Evolutionary conservation across 768 basidiomycete species (phyloP).

Genomic region (Amanita thiersii): DNA sequence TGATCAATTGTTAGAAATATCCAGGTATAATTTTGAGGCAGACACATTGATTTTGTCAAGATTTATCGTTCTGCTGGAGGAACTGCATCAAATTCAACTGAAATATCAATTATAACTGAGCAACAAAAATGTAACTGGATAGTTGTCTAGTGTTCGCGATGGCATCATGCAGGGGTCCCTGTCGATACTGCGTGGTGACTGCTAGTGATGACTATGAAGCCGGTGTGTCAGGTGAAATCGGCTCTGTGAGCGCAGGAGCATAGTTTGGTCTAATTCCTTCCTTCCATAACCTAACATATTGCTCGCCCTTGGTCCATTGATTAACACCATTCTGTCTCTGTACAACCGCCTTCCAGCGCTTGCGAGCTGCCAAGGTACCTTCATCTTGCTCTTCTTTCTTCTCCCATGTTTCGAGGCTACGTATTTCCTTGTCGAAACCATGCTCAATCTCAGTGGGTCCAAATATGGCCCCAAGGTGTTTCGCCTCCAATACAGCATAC

Average conservation of each 20-base stretch:
- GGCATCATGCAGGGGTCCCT: too few species aligned
- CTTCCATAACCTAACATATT: constrained; percentile 69
- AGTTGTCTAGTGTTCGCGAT: too few species aligned
- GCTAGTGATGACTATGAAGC: background rate
- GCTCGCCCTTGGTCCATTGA: constrained; percentile 66
- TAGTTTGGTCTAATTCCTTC: constrained; percentile 63
- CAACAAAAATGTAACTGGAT: too few species aligned
- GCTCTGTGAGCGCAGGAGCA: constrained; percentile 43
- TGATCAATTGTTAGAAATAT: too few species aligned
- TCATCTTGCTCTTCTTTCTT: constrained; percentile 47
- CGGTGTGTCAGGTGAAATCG: constrained; percentile 14
- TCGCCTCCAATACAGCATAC: constrained; percentile 76
- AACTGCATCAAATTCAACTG: too few species aligned
- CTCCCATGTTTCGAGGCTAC: constrained; percentile 51
- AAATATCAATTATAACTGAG: too few species aligned
- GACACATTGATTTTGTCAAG: too few species aligned
- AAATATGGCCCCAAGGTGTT: constrained; percentile 63
- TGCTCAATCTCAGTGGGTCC: constrained; percentile 50
- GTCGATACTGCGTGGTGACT: too few species aligned
- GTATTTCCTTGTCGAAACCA: constrained; percentile 54
- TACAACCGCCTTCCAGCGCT: constrained; percentile 71
- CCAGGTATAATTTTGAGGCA: too few species aligned
- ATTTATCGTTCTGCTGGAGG: too few species aligned
- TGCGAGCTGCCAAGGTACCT: constrained; percentile 55
- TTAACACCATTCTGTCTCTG: constrained; percentile 32